A percentile compares a stretch with the other conserved stretches of the same genome.
Evolutionary conservation across 2,329 filamentous ascomycete genomes (phyloP).

Genomic region (Colletotrichum higginsianum): DNA sequence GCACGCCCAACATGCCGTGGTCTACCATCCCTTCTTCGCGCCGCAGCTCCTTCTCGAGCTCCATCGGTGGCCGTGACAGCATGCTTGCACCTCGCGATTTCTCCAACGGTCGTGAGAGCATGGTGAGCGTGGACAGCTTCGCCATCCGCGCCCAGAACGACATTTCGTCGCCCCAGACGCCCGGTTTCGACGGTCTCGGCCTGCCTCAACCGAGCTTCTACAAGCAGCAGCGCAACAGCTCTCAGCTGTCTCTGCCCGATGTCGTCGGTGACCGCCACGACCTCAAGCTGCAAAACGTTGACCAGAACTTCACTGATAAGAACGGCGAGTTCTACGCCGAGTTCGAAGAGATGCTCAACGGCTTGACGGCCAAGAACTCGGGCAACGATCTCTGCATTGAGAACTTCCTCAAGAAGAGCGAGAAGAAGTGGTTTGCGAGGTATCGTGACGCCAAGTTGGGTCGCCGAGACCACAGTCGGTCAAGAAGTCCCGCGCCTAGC

Average conservation of each 20-base stretch:
- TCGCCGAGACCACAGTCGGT: constrained; percentile 54
- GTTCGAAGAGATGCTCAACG: constrained; percentile 71
- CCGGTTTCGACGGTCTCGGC: constrained; percentile 35
- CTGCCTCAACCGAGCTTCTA: constrained; percentile 40
- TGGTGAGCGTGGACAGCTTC: constrained; percentile 47
- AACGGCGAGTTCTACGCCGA: constrained; percentile 72
- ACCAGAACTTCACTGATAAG: constrained; percentile 77
- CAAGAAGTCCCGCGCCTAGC: constrained; percentile 49
- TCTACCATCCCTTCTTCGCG: constrained; percentile 36
- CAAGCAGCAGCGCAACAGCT: constrained; percentile 56
- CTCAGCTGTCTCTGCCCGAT: constrained; percentile 67
- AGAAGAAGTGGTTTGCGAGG: constrained; percentile 76
- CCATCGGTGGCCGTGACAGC: constrained; percentile 27
- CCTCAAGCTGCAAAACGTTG: constrained; percentile 75
- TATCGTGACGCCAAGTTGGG: constrained; percentile 73
- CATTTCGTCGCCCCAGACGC: constrained; percentile 17
- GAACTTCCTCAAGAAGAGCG: constrained; percentile 74
- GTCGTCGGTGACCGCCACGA: constrained; percentile 74
- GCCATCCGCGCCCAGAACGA: constrained; percentile 45
- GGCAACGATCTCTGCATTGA: constrained; percentile 74
- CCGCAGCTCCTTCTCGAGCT: constrained; percentile 40
- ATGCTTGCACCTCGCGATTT: constrained; percentile 23
- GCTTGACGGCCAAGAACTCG: constrained; percentile 69
- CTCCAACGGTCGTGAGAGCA: constrained; percentile 33
- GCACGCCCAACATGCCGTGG: constrained; percentile 37